Conservation (phyloP, 2,329 filamentous ascomycete species). For the Hymenoscyphus linearis region DNA sequence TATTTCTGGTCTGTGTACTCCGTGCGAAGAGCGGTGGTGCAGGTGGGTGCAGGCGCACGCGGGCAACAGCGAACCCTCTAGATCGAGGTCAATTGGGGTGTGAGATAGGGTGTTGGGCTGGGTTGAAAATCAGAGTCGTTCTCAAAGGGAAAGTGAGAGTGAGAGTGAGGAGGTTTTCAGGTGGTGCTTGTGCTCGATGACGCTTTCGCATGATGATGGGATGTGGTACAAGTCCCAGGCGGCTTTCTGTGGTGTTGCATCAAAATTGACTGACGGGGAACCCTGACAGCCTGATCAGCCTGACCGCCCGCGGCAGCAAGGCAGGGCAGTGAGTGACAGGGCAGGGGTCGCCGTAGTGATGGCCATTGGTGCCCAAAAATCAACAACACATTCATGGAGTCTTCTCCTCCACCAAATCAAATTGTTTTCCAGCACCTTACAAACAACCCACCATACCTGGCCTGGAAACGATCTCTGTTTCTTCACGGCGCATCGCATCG, state of each 20-base stretch:
- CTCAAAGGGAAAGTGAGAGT: neutral
- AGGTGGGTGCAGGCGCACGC: no score
- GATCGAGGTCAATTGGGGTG: neutral
- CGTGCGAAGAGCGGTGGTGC: neutral
- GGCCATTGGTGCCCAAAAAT: slow-evolving; percentile 6
- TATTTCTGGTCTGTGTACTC: slow-evolving; percentile 5
- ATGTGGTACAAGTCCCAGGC: neutral
- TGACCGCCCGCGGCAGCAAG: no score
- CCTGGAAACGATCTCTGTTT: neutral
- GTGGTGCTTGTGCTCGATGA: slow-evolving; percentile 6
- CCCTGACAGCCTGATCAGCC: neutral
- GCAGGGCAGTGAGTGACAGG: neutral
- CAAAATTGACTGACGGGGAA: neutral
- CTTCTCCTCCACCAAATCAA: slow-evolving; percentile 1
- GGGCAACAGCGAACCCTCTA: neutral
- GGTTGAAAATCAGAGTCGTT: neutral
- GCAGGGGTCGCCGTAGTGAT: slow-evolving; percentile 23
- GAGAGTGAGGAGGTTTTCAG: slow-evolving; percentile 1
- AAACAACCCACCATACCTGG: slow-evolving; percentile 1
- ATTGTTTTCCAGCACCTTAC: neutral
- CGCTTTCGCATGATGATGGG: slow-evolving; percentile 15
- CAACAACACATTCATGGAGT: slow-evolving; percentile 19
- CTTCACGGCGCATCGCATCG: neutral
- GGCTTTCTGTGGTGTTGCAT: slow-evolving; percentile 8
- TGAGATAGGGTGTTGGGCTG: neutral